Base-by-base conservation (phyloP, 805 yeast species). In the Candida morakotiae region DNA sequence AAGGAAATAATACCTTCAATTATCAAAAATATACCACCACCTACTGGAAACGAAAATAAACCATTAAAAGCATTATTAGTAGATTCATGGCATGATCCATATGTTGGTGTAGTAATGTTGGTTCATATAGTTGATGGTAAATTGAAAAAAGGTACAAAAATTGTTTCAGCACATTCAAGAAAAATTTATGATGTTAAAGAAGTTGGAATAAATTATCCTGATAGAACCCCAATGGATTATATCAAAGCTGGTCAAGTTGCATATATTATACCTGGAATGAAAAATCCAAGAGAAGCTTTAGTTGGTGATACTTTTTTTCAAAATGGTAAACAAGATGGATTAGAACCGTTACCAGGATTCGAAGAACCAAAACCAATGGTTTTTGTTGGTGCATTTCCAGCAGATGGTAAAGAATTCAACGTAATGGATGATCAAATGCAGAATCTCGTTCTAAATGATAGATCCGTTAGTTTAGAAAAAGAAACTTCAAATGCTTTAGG, bases 301-400 rank as follows among this genome's bases (percentile, higher is more conserved):
- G 81, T 88, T 40, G 98, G 98, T 23, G 98, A 91, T 55, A 91
- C 98, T 0, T 73, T 87, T 45, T 77, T 78, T 72, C 78, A 75
- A 39, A 64, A 67, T 9, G 83, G 83, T 4, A 71, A 69, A 23
- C 71, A 69, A 28, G 61, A 58, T 34, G 69, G 67, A 1, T 79
- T 84, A 2, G 86, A 81, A 44, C 82, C 96, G 1, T 68, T 91
- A 18, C 96, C 94, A 1, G 98, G 98, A 1, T 93, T 91, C 58
- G 97, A 89, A 60, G 96, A 87, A 51, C 89, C 95, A 1, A 89
- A 93, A 58, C 96, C 98, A 1, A 93, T 93, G 98, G 98, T 91
- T 7, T 93, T 91, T 57, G 94, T 91, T 34, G 98, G 98, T 10
- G 98, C 98, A 0, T 91, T 87, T 50, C 98, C 98, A 0, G 93